phyloP scores from a whole-genome alignment of 768 basidiomycete species.

The Naematelia encephala region DNA sequence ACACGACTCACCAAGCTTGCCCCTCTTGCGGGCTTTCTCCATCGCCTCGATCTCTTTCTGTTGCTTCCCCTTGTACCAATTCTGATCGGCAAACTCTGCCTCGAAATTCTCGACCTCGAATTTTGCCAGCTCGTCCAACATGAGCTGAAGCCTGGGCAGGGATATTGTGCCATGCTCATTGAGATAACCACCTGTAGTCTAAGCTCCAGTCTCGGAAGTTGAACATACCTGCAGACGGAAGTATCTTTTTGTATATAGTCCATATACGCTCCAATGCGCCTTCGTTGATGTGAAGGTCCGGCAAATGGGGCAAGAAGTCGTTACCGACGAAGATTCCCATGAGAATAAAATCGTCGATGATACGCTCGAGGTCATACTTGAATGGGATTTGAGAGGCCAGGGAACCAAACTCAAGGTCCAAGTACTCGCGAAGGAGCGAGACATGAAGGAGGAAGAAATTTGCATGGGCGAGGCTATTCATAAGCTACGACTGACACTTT shows the following conservation, averaged over 20 bases:
- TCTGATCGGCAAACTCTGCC: constrained; percentile 81
- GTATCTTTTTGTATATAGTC: constrained; percentile 87
- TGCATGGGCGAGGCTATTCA: constrained; percentile 33
- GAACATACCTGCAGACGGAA: constrained; percentile 65
- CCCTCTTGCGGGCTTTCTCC: constrained; percentile 60
- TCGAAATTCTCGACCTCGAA: constrained; percentile 91
- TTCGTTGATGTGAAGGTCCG: constrained; percentile 95
- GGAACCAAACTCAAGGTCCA: constrained; percentile 83
- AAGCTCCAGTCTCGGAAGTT: too few relatives aligned
- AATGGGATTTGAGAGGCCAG: constrained; percentile 62
- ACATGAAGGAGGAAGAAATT: constrained; percentile 95
- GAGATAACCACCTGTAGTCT: constrained; percentile 73
- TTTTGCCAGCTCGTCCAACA: constrained; percentile 79
- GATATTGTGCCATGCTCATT: constrained; percentile 85
- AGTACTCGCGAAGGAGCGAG: constrained; percentile 91
- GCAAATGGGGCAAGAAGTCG: constrained; percentile 93
- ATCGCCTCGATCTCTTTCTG: constrained; percentile 64
- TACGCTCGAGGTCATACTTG: constrained; percentile 80
- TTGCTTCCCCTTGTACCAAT: constrained; percentile 94
- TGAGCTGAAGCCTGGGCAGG: constrained; percentile 71
- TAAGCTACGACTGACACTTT: neutral
- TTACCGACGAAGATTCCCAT: constrained; percentile 97
- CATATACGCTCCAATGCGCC: constrained; percentile 90
- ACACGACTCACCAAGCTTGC: constrained; percentile 61
- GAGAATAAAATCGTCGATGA: constrained; percentile 97